Evolutionary conservation across 495 filamentous ascomycete species (phyloP), one percentile per base, ranked within the genome.

Genomic region (Jackrogersella multiformis): DNA sequence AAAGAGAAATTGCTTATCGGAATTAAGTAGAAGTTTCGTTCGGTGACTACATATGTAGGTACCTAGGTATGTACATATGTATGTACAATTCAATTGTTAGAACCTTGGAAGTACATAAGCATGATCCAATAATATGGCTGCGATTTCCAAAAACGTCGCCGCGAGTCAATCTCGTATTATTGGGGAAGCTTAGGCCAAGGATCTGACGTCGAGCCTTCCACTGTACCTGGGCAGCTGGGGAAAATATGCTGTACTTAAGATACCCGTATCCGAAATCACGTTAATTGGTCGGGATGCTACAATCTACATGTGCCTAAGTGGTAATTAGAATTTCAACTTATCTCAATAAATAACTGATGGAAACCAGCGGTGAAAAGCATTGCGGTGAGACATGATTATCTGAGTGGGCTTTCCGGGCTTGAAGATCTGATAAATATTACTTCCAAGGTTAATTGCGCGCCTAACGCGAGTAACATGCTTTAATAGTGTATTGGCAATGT

Each of bases 61-160:
- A n/a, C n/a, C n/a, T n/a, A n/a, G n/a, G n/a, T n/a, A n/a, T n/a
- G n/a, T n/a, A n/a, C n/a, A n/a, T n/a, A n/a, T n/a, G n/a, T n/a
- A n/a, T n/a, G n/a, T 44, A 54, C 9, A 57, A 49, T 59, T 26
- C 32, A 46, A 49, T 59, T 38, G 56, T 59, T n/a, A n/a, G n/a
- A n/a, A n/a, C n/a, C n/a, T n/a, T 45, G 20, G 42, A 56, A 41
- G 38, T 56, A n/a, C n/a, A n/a, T n/a, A 56, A 26, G 30, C 32
- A 36, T 42, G 26, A 65, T 64, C 66, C 66, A 69, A 69, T 69
- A 7, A 61, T 42, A 56, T 45, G 36, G 42, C 30, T 6, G 30
- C 51, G 42, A 69, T 69, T 69, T 69, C 66, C 24, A 69, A 69
- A 69, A 60, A 56, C 52, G n/a, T n/a, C n/a, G n/a, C n/a, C n/a